Percentiles rank a stretch among this genome's conserved stretches.
These are phyloP conservation scores for Chlamydomonas eustigma DNA, from an alignment of 139 green algal genomes.

Conservation along the genomic window DNA sequence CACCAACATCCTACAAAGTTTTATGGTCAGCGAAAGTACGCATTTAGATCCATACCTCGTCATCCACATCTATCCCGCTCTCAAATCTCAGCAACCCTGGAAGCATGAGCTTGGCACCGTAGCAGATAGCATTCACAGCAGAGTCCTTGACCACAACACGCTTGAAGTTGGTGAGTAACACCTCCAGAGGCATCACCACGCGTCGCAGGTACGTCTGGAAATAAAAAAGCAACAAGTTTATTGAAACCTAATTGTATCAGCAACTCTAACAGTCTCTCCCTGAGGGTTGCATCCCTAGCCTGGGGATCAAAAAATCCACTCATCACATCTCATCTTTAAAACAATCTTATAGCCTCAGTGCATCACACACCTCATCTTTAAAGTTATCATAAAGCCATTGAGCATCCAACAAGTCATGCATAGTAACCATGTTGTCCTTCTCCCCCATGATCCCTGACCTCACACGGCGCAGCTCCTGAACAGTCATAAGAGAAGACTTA, in stretches of 20 bases:
- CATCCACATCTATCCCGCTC: slow-evolving; percentile 83
- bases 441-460: slow-evolving; percentile 94
- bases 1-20: too few species aligned
- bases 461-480: slow-evolving; percentile 91
- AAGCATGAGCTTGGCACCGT: slow-evolving; percentile 99
- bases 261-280: too few species aligned
- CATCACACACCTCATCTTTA: slow-evolving; percentile 77
- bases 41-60: slow-evolving; percentile 89
- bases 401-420: slow-evolving; percentile 98
- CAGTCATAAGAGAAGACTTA: too few species aligned
- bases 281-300: too few species aligned
- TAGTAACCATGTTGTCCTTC: slow-evolving; percentile 97
- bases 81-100: slow-evolving; percentile 89
- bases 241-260: too few species aligned
- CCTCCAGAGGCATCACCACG: slow-evolving; percentile 88
- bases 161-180: slow-evolving; percentile 94
- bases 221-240: neutral
- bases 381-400: slow-evolving; percentile 91
- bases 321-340: too few species aligned
- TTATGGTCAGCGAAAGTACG: too few species aligned
- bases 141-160: slow-evolving; percentile 95
- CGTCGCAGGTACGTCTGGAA: slow-evolving; percentile 85
- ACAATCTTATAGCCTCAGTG: neutral
- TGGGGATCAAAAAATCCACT: too few species aligned
- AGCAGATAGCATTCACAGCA: slow-evolving; percentile 98